phyloP scores from a whole-genome alignment of 441 rosid species.

The Sinapis alba region DNA sequence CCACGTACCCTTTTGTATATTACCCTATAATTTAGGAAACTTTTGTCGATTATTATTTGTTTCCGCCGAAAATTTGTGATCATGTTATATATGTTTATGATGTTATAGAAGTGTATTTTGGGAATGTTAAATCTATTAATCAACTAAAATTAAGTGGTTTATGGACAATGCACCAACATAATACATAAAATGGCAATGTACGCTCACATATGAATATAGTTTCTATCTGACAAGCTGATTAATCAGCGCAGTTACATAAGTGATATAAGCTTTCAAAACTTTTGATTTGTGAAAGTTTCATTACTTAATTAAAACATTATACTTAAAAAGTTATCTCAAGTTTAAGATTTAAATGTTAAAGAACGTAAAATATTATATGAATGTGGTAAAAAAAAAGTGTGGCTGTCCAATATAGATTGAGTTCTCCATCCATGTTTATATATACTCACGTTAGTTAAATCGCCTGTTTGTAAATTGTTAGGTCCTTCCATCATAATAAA shows the following conservation, averaged over 20 bases:
- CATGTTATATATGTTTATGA: not conserved
- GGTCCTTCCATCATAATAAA: not conserved
- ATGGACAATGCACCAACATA: not conserved
- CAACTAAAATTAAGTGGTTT: not conserved
- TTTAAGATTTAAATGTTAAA: not conserved
- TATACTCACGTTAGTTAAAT: not conserved
- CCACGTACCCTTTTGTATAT: constrained; percentile 49
- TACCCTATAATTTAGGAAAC: constrained; percentile 42
- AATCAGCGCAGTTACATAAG: not conserved
- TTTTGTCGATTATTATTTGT: constrained; percentile 35
- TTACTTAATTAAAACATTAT: no score
- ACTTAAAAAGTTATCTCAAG: not conserved
- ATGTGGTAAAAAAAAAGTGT: not conserved
- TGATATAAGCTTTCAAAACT: no score
- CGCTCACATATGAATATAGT: not conserved
- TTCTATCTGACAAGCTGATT: not conserved
- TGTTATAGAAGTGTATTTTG: not conserved
- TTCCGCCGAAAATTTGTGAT: constrained; percentile 37
- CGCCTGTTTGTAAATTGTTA: not conserved
- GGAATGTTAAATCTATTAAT: not conserved
- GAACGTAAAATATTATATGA: not conserved
- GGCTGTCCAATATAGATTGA: not conserved
- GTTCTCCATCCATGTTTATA: not conserved
- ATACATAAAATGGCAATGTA: not conserved
- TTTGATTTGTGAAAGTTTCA: not conserved